These are phyloP conservation scores for Cladophialophora immunda DNA, from an alignment of 2,329 filamentous ascomycete species.

Conservation along the genomic window DNA sequence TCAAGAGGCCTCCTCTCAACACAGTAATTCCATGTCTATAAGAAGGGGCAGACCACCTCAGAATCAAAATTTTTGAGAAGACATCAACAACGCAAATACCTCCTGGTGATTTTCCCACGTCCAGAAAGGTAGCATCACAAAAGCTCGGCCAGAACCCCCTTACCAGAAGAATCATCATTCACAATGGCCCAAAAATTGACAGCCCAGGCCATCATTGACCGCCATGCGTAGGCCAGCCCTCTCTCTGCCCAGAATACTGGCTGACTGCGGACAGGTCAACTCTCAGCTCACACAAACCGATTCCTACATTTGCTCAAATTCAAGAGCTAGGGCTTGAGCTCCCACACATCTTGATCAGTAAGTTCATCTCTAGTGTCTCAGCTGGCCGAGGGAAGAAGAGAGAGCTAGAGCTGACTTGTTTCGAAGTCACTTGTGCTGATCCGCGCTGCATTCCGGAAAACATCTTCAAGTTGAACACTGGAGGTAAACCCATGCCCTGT, in stretches of 20 bases:
- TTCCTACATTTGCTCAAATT: constrained; percentile 24
- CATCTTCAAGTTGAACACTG: constrained; percentile 25
- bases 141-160: neutral
- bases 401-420: neutral
- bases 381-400: neutral
- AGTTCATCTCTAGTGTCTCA: neutral
- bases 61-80: neutral
- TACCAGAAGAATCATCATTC: neutral
- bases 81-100: neutral
- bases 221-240: constrained; percentile 18
- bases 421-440: constrained; percentile 30
- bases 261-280: constrained; percentile 18
- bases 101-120: neutral
- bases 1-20: neutral
- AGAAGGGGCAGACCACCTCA: neutral
- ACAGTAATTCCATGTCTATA: neutral
- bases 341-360: constrained; percentile 24
- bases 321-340: constrained; percentile 6
- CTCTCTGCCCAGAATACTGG: neutral
- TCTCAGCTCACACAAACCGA: constrained; percentile 17
- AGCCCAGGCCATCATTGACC: constrained; percentile 25
- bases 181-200: constrained; percentile 14
- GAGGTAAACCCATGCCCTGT: constrained; percentile 4
- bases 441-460: constrained; percentile 29
- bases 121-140: neutral